Base-by-base conservation (phyloP, 2,329 filamentous ascomycete genomes). In the Xylaria sp. region DNA sequence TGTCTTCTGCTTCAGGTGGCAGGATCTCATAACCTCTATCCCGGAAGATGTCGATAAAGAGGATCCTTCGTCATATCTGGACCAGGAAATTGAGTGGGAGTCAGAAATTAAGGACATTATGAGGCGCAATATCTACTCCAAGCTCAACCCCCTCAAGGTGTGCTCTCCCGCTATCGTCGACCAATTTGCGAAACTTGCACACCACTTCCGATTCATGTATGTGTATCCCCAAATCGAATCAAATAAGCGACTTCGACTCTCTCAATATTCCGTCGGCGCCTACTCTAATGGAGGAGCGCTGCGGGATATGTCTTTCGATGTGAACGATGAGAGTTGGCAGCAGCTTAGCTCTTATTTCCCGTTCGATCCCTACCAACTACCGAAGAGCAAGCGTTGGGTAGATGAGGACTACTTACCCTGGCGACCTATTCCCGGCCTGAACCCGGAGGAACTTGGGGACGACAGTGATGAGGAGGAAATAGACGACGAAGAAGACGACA, bases 1-100 rank as follows among this genome's bases (percentile, higher is more conserved):
- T 82, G 95, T 97, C 67, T 98, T 97, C 77, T 99, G 96, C 83
- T 99, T 99, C 84, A 90, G 96, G 64, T 99, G 96, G 96, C 91
- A 93, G 69, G 95, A 98, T 76, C 85, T 99, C 55, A 91, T 93
- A 64, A 84, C 88, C 21, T 86, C 87, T 1, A 87, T 86, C 3
- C 83, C 87, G 1, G 85, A 89, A 68, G 84, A 81, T 69, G 86
- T 88, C 65, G 92, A 88, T 80, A 87, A 83, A 70, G 91, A 88
- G 67, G 89, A 91, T 68, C 82, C 84, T 11, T 82, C 85, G 0
- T 87, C 86, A 1, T 90, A 88, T 72, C 81, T 89, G 19, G 86
- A 90, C 2, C 89, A 91, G 72, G 92, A 97, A 65, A 88, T 97
- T 50, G 85, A 87, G 48, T 98, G 96, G 92, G 87, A 92, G 61